Evolutionary conservation across 768 basidiomycete species (phyloP).

Genomic region (Coprinellus micaceus): DNA sequence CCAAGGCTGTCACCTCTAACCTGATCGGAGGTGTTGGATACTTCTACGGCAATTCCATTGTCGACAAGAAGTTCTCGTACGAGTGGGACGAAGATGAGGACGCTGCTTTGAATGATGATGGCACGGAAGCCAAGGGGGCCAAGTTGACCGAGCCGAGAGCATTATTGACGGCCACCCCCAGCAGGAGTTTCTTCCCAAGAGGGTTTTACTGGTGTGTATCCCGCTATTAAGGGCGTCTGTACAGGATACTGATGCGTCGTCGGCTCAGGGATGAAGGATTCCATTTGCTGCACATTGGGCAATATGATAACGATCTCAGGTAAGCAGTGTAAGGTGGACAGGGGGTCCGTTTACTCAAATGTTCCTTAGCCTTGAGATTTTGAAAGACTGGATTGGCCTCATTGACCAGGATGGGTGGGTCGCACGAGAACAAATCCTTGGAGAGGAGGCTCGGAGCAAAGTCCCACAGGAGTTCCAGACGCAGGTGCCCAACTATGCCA

Average conservation of each 20-base stretch:
- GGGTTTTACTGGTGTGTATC: slow-evolving; percentile 86
- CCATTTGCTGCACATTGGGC: slow-evolving; percentile 86
- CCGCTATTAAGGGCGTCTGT: background rate
- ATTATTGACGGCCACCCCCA: slow-evolving; percentile 89
- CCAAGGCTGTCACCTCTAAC: slow-evolving; percentile 86
- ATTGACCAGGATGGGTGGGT: slow-evolving; percentile 97
- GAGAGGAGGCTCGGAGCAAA: slow-evolving; percentile 94
- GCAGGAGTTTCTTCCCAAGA: slow-evolving; percentile 94
- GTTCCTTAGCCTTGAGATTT: slow-evolving; percentile 68
- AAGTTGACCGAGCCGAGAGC: slow-evolving; percentile 69
- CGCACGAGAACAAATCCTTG: slow-evolving; percentile 92
- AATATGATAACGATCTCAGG: slow-evolving; percentile 86
- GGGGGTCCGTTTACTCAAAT: background rate
- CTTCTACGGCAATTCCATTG: slow-evolving; percentile 87
- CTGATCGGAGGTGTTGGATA: slow-evolving; percentile 92
- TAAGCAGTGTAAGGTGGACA: slow-evolving; percentile 5
- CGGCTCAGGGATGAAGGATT: slow-evolving; percentile 89
- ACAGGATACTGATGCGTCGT: slow-evolving; percentile 12
- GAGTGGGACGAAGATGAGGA: slow-evolving; percentile 83
- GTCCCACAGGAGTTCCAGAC: slow-evolving; percentile 88
- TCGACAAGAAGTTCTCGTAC: slow-evolving; percentile 80
- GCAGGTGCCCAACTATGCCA: slow-evolving; percentile 91
- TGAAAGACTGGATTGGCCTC: slow-evolving; percentile 84
- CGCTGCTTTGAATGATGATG: slow-evolving; percentile 33
- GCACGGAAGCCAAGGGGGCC: slow-evolving; percentile 43